These are phyloP conservation scores for Puya raimondii DNA, from an alignment of 176 grass and related monocot species.

Conservation along the genomic window DNA sequence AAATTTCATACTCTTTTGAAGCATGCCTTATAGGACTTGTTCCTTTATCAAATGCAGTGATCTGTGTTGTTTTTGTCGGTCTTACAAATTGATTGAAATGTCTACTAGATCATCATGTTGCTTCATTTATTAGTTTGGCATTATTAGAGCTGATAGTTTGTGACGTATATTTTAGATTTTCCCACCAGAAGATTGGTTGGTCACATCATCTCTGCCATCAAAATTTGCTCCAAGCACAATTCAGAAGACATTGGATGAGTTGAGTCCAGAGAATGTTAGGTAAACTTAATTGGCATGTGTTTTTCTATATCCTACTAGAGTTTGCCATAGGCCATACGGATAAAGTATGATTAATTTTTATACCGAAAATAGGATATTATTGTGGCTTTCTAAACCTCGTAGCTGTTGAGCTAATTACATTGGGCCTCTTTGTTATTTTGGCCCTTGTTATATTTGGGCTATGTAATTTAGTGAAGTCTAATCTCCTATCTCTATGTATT, in stretches of 20 bases:
- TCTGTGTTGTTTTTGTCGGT: neutral
- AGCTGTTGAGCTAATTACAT: too few relatives aligned
- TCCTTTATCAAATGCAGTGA: neutral
- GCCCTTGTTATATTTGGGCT: too few relatives aligned
- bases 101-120: neutral
- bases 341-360: neutral
- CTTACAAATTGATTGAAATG: neutral
- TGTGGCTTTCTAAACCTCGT: too few relatives aligned
- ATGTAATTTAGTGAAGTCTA: too few relatives aligned
- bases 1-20: neutral
- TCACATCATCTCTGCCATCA: constrained; percentile 54
- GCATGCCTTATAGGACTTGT: neutral
- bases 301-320: neutral
- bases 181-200: constrained; percentile 92
- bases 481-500: too few relatives aligned
- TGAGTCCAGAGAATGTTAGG: constrained; percentile 82
- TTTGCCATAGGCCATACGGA: neutral
- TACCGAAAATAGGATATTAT: too few relatives aligned
- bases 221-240: constrained; percentile 74
- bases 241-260: constrained; percentile 66
- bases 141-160: neutral
- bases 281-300: constrained; percentile 13
- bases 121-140: neutral
- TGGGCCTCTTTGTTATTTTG: too few relatives aligned
- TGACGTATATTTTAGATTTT: constrained; percentile 36